Evolutionary conservation across 208 protist species (phyloP).

Genomic region (Trypanosoma mega): DNA sequence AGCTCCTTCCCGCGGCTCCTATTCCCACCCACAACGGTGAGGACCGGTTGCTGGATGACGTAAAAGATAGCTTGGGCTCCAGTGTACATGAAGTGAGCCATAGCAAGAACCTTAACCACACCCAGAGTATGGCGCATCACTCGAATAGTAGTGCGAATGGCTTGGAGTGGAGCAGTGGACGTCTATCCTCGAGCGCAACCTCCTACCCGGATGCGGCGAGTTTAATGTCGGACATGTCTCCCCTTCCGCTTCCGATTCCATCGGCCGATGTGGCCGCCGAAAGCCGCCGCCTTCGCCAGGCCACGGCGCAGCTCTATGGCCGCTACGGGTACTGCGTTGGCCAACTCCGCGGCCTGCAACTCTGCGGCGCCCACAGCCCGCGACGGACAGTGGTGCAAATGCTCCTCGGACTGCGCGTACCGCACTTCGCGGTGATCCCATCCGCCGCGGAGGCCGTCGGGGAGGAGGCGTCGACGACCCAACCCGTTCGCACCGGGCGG

Average conservation of each 20-base stretch:
- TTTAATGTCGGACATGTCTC: conserved; percentile 1
- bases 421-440: conserved; percentile 36
- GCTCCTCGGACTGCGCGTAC: conserved; percentile 48
- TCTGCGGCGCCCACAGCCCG: conserved; percentile 48
- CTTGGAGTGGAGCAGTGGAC: too few relatives aligned
- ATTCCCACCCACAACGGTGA: too few relatives aligned
- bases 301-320: conserved; percentile 38
- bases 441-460: neutral
- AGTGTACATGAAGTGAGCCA: too few relatives aligned
- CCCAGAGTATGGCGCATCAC: too few relatives aligned
- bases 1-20: too few relatives aligned
- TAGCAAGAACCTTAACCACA: too few relatives aligned
- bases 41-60: too few relatives aligned
- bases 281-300: conserved; percentile 36
- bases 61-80: too few relatives aligned
- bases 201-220: neutral
- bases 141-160: too few relatives aligned
- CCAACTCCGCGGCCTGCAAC: conserved; percentile 69
- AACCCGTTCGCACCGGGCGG: too few relatives aligned
- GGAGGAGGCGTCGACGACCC: conserved; percentile 26
- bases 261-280: conserved; percentile 31
- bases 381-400: conserved; percentile 63
- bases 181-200: too few relatives aligned
- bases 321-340: conserved; percentile 69
- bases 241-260: neutral